These are phyloP conservation scores for Taxawa tesnikishii DNA, from an alignment of 2,329 filamentous ascomycete species.

Conservation along the genomic window DNA sequence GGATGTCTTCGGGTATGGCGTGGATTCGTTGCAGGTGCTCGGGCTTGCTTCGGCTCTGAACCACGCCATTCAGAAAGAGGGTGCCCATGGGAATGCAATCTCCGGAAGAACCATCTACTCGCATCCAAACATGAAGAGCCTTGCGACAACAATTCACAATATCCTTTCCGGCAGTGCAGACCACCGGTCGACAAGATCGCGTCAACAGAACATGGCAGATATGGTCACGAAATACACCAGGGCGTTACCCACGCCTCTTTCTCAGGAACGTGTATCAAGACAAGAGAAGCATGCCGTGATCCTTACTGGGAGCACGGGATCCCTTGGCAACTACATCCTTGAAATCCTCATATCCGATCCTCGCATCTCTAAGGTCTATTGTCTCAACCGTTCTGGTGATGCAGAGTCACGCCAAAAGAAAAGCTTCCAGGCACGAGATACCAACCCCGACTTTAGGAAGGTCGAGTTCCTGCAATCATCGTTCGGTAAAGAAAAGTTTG, in stretches of 20 bases:
- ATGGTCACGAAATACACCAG: conserved; percentile 19
- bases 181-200: conserved; percentile 4
- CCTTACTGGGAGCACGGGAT: conserved; percentile 23
- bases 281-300: conserved; percentile 14
- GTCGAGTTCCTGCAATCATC: conserved; percentile 15
- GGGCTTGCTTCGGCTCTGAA: conserved; percentile 12
- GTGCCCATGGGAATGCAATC: conserved; percentile 8
- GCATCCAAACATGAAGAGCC: conserved; percentile 16
- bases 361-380: conserved; percentile 16
- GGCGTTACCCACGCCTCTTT: conserved; percentile 7
- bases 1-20: conserved; percentile 21
- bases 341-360: conserved; percentile 15
- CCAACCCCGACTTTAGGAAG: conserved; percentile 13
- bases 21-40: conserved; percentile 22
- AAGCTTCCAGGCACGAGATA: conserved; percentile 12
- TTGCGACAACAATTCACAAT: conserved; percentile 9
- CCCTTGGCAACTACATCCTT: conserved; percentile 21
- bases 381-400: conserved; percentile 17
- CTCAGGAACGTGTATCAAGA: conserved; percentile 1
- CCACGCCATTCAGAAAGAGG: conserved; percentile 10
- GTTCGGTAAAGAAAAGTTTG: conserved; percentile 14
- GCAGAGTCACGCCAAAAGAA: conserved; percentile 11
- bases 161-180: conserved; percentile 7
- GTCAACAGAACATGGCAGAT: conserved; percentile 14
- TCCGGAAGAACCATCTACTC: conserved; percentile 19